Base-by-base conservation (phyloP, 805 yeast species). In the Zygoascus ofunaensis region DNA sequence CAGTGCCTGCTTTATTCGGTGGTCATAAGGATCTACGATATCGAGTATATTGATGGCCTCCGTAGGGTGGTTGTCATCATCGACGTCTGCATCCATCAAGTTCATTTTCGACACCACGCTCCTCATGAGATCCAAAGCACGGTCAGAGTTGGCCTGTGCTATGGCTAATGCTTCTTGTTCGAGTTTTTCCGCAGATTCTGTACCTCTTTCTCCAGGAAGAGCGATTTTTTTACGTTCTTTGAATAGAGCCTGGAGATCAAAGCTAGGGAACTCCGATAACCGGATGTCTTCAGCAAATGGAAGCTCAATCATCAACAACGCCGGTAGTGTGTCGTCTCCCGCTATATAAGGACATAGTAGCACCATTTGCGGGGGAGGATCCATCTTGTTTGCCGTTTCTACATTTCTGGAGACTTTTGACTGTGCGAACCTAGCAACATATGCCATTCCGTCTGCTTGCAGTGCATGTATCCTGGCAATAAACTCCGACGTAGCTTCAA, bases 261-360 rank as follows among this genome's bases (percentile, higher is more conserved):
- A 74, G 20, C 68, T 69, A 2, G 87, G 76, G 14, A 77, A 66
- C 51, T 76, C 74, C 42, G 49, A 55, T 24, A 41, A 43, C 15
- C 63, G 55, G 49, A 78, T 82, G 58, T 87, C 95, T 50, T 85
- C 94, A 36, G 73, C 72, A 59, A 74, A 84, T 1, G 95, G 92
- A 10, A 87, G 57, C 38, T 79, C 65, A 10, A 71, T 70, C 50
- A 79, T 57, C 1, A 73, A 62, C 43, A 85, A 69, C 2, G 45
- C 53, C 3, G 38, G 14, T 4, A 8, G 14, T 3, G 19, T 41
- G n/a, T 49, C 55, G 30, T 45, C 57, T 30, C 46, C 48, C 15
- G 69, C 55, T 21, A 63, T 54, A 1, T 57, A 57, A 0, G 92
- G 94, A 12, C 70, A 62, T 50, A 82, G 61, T 2, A 71, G 79